Evolutionary conservation across 768 basidiomycete species (phyloP), one percentile per base, ranked within the genome.

Genomic region (Boletus edulis): DNA sequence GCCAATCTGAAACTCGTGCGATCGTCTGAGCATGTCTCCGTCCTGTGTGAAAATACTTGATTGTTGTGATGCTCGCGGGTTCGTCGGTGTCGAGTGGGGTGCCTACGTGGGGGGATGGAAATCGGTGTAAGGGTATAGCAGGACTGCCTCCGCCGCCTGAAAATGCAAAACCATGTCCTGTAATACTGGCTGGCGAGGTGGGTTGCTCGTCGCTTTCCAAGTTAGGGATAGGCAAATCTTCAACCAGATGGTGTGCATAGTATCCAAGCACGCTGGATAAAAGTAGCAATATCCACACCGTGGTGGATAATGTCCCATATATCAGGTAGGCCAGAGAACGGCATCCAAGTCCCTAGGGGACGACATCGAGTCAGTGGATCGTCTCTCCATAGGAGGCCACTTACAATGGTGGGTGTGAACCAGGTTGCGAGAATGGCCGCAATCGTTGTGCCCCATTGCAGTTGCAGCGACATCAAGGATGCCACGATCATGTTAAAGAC

Each of bases 391-490:
- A 2, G 6, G 14, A 34, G 51, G 18, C 13, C 7, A 61, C 62
- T 49, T 34, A 65, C 66, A 3, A 55, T 55, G 1, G 73, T 75
- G 9, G 73, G 73, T 0, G 69, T 73, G 27, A 56, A 69, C 58
- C 62, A 67, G 12, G 61, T 61, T 10, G 61, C 59, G 4, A 72
- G 40, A 32, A 73, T 3, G 1, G 73, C 72, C 12, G 72, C 66
- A 0, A 53, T 40, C 2, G 66, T 64, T 7, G 73, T 71, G 0
- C 59, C 66, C 74, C 70, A 75, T 50, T 75, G 73, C 18, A 75
- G 27, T 11, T 51, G 53, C 20, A 75, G 35, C 9, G 71, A 52
- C 40, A 69, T 60, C 11, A 66, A 1, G 2, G 72, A 69, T n/a
- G 73, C 72, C 12, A 70, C 35, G 15, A 64, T 9, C 52, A 73